A percentile compares a stretch with the other conserved stretches of the same genome.
Evolutionary conservation across 2,329 filamentous ascomycete species (phyloP).

Genomic region (Epichloe elymi): DNA sequence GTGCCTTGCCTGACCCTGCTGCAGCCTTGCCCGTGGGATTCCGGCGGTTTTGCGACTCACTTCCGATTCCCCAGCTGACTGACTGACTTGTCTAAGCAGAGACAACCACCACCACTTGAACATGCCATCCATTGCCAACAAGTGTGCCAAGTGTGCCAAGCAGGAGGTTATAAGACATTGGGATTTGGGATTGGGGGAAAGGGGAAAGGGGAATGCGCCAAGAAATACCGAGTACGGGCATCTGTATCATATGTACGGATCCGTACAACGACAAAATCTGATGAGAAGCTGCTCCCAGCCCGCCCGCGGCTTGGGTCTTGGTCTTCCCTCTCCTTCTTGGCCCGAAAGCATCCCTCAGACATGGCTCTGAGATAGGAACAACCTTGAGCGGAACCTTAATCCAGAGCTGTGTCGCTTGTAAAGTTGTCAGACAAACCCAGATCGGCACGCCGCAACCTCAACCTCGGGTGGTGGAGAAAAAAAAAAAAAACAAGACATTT

Average conservation of each 20-base stretch:
- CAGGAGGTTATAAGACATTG: not conserved
- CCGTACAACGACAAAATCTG: not conserved
- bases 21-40: not conserved
- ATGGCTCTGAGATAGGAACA: conserved; percentile 9
- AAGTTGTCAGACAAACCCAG: conserved; percentile 5
- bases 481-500: not conserved
- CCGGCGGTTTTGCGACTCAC: not conserved
- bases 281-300: too few relatives aligned
- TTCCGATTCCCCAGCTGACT: not conserved
- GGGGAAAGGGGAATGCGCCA: not conserved
- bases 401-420: conserved; percentile 2
- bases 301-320: too few relatives aligned
- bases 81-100: not conserved
- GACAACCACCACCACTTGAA: not conserved
- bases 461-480: not conserved
- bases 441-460: conserved; percentile 2
- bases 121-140: not conserved
- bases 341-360: conserved; percentile 4
- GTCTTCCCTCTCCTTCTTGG: not conserved
- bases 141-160: not conserved
- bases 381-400: conserved; percentile 13
- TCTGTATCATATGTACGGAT: too few relatives aligned
- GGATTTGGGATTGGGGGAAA: not conserved
- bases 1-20: not conserved
- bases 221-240: not conserved